Conservation (phyloP, 2,329 filamentous ascomycete species). For the Ophiostoma ulmi region DNA sequence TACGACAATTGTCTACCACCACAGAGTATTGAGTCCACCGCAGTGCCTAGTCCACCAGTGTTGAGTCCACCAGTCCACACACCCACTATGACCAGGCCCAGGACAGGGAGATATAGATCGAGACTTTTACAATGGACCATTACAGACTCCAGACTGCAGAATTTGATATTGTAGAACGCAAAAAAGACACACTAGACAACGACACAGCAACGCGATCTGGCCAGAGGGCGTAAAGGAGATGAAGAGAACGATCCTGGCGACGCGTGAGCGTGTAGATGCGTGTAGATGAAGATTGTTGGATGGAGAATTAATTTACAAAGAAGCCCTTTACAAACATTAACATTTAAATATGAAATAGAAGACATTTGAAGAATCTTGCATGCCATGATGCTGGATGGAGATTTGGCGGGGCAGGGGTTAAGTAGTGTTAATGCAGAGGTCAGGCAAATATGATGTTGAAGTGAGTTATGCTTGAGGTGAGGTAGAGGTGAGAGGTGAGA, state of each 20-base stretch:
- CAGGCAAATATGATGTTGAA: not conserved
- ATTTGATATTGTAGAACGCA: not conserved
- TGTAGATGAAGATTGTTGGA: not conserved
- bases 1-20: not conserved
- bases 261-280: constrained; percentile 10
- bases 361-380: not conserved
- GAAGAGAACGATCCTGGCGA: constrained; percentile 13
- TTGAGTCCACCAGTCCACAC: not conserved
- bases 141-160: not conserved
- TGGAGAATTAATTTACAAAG: not conserved
- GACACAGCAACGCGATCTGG: not conserved
- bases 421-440: not conserved
- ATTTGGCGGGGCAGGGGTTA: no score
- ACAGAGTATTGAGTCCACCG: not conserved
- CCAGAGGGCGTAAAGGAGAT: constrained; percentile 13
- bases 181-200: constrained; percentile 2
- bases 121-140: not conserved
- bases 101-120: not conserved
- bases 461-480: not conserved
- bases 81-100: constrained; percentile 5
- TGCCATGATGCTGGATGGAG: not conserved
- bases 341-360: not conserved
- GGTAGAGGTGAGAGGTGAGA: no score
- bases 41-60: not conserved
- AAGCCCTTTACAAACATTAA: not conserved